These are phyloP conservation scores for Piromyces sp. DNA, from an alignment of 192 early-diverging fungal genomes.

Conservation along the genomic window DNA sequence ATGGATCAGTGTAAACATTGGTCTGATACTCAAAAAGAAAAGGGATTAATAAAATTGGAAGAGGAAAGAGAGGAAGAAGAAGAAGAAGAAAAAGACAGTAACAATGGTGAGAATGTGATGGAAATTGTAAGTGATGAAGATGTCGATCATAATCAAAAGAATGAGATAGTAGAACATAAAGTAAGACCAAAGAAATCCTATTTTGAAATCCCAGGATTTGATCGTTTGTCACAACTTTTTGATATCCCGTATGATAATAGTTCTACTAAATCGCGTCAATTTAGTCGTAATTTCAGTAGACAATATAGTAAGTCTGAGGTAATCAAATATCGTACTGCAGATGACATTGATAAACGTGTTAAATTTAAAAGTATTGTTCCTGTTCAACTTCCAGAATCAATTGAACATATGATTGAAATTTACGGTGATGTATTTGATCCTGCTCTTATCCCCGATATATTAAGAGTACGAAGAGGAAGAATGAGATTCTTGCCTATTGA, in stretches of 20 bases:
- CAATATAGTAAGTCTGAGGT: neutral
- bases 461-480: constrained; percentile 23
- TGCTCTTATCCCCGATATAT: constrained; percentile 14
- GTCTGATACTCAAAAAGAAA: neutral
- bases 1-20: neutral
- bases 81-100: too few relatives aligned
- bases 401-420: neutral
- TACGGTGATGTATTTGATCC: neutral
- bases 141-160: too few relatives aligned
- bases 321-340: neutral
- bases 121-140: too few relatives aligned
- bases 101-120: too few relatives aligned
- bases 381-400: neutral
- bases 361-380: neutral
- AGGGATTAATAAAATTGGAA: neutral
- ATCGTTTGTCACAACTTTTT: neutral
- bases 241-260: neutral
- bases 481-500: constrained; percentile 23
- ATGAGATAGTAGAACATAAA: too few relatives aligned
- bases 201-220: neutral
- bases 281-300: neutral
- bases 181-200: neutral
- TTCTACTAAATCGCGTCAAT: neutral
- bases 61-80: too few relatives aligned
- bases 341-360: neutral